Conservation (phyloP, 192 early-diverging fungal genomes). For the Gonapodya sp. region DNA sequence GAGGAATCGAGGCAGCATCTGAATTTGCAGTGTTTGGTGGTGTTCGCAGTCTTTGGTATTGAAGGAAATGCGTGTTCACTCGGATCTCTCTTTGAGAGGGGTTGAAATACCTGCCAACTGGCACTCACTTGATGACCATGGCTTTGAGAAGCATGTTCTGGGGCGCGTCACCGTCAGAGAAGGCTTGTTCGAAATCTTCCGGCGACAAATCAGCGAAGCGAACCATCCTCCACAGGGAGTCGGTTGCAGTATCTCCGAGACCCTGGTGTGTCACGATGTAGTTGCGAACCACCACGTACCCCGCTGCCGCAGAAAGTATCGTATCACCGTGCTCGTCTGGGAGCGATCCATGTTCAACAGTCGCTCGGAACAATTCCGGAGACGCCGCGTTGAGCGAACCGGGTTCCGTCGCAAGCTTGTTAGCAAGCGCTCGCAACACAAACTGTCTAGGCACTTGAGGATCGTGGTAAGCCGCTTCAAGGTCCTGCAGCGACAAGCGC, state of each 20-base stretch:
- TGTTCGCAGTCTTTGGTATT: not conserved
- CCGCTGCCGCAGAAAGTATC: not conserved
- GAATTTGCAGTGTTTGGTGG: not conserved
- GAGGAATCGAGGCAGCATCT: not conserved
- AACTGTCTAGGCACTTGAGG: not conserved
- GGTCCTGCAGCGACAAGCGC: not conserved
- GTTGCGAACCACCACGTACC: not conserved
- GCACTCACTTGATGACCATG: slow-evolving; percentile 1
- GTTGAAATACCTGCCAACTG: no score
- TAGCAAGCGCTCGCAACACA: not conserved
- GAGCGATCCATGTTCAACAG: not conserved
- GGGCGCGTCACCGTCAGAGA: not conserved
- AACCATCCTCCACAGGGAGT: not conserved
- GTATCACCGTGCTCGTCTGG: not conserved
- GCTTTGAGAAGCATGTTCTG: not conserved
- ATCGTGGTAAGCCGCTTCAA: not conserved
- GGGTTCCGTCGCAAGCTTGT: not conserved
- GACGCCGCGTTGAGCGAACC: not conserved
- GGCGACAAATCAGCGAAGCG: not conserved
- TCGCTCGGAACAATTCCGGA: not conserved
- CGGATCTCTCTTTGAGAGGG: no score
- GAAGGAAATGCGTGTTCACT: not conserved
- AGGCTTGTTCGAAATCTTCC: not conserved
- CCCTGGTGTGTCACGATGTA: not conserved
- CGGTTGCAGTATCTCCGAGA: not conserved